A percentile compares a stretch with the other conserved stretches of the same genome.
Conservation (phyloP, 768 basidiomycete species). For the Lactarius hengduanensis region DNA sequence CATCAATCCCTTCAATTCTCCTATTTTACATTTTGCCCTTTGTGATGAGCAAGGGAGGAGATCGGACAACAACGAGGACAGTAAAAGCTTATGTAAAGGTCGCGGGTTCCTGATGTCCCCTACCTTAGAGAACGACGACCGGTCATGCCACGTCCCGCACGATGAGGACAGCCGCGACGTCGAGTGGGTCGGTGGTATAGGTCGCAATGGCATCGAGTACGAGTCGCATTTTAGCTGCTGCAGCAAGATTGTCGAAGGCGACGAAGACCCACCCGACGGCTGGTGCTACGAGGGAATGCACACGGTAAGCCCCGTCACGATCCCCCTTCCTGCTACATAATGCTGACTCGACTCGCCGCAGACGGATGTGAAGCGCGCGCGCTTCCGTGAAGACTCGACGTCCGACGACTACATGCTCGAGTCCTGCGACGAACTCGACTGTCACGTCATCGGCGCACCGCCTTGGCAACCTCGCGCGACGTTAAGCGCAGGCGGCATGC, state of each 20-base stretch:
- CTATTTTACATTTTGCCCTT: too few species aligned
- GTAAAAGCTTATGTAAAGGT: too few species aligned
- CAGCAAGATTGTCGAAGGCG: slow-evolving; percentile 65
- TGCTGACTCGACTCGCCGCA: slow-evolving; percentile 32
- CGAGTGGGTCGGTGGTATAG: slow-evolving; percentile 51
- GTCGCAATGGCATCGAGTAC: slow-evolving; percentile 36
- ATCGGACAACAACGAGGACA: too few species aligned
- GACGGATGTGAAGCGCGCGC: slow-evolving; percentile 72
- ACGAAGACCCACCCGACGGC: slow-evolving; percentile 80
- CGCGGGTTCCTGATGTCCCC: too few species aligned
- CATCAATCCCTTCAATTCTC: too few species aligned
- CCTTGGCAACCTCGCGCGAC: slow-evolving; percentile 4
- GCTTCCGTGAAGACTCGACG: slow-evolving; percentile 76
- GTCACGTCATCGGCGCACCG: slow-evolving; percentile 42
- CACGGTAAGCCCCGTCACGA: slow-evolving; percentile 49
- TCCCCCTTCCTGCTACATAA: background rate
- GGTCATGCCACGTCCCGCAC: slow-evolving; percentile 67
- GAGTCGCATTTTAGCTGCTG: slow-evolving; percentile 74
- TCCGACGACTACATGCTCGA: slow-evolving; percentile 62
- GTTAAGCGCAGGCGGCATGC: slow-evolving; percentile 27
- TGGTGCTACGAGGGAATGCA: slow-evolving; percentile 87
- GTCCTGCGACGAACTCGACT: slow-evolving; percentile 57
- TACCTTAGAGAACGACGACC: too few species aligned
- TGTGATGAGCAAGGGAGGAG: too few species aligned
- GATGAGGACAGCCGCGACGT: slow-evolving; percentile 81